phyloP scores from a whole-genome alignment of 2,329 filamentous ascomycete species.

The Catunica adiposa region DNA sequence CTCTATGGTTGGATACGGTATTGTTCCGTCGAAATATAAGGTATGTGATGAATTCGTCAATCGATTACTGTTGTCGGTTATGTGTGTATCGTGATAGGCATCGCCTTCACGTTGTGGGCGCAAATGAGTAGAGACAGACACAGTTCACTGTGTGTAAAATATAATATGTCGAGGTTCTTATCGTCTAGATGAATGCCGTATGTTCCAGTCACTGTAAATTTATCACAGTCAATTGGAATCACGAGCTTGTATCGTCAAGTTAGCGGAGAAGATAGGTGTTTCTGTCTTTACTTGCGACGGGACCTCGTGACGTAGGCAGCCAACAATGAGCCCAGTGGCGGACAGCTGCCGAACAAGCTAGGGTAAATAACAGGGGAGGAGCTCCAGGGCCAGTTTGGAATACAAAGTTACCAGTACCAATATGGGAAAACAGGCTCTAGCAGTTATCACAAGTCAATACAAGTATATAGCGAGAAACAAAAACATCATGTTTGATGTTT shows the following conservation, averaged over 20 bases:
- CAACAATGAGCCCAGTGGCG: background rate
- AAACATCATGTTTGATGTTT: background rate
- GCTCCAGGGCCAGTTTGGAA: background rate
- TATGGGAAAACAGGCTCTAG: no score
- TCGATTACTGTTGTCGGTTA: background rate
- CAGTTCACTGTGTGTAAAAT: background rate
- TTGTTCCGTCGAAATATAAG: background rate
- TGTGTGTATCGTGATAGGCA: background rate
- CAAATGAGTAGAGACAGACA: background rate
- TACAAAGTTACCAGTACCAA: background rate
- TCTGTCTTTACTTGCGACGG: background rate
- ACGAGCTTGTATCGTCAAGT: no score
- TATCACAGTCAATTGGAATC: no score
- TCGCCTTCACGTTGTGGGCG: background rate
- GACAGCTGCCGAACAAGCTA: background rate
- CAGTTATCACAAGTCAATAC: background rate
- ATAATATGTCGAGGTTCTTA: background rate
- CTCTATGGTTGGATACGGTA: background rate
- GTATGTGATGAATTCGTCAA: background rate
- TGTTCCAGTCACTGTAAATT: no score
- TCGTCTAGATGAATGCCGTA: no score
- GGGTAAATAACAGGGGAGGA: background rate
- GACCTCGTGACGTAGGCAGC: background rate
- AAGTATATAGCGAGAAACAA: background rate
- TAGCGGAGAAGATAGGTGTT: background rate